Percentiles rank a stretch among this genome's conserved stretches.
phyloP scores from a whole-genome alignment of 495 filamentous ascomycete genomes.

The Achaetomiella virescens region DNA sequence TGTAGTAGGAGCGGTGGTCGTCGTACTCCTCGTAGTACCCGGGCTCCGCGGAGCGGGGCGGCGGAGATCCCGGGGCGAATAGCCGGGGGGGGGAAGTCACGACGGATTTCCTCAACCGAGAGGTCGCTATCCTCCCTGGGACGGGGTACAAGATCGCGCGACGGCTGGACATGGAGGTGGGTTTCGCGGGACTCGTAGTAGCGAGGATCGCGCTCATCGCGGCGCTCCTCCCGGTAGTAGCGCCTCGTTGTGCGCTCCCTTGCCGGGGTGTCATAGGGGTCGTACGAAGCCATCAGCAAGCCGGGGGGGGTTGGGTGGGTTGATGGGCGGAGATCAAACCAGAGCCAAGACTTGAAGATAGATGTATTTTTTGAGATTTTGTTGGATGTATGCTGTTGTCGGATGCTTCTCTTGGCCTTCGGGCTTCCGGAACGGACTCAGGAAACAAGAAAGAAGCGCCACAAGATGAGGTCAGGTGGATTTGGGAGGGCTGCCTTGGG shows the following conservation, averaged over 20 bases:
- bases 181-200: conserved; percentile 45
- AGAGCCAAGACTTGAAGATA: not conserved
- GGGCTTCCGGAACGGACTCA: not conserved
- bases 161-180: conserved; percentile 37
- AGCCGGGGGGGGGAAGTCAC: conserved; percentile 59
- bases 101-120: conserved; percentile 59
- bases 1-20: conserved; percentile 36
- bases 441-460: not conserved
- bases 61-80: conserved; percentile 45
- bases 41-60: conserved; percentile 47
- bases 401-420: not conserved
- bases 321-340: not conserved
- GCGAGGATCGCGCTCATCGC: conserved; percentile 40
- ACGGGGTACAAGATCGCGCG: conserved; percentile 49
- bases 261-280: conserved; percentile 39
- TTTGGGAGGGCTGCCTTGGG: not conserved
- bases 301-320: not conserved
- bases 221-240: conserved; percentile 43
- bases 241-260: conserved; percentile 38
- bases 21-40: conserved; percentile 41
- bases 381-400: not conserved
- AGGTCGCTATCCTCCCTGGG: conserved; percentile 53
- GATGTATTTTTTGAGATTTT: not conserved
- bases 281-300: conserved; percentile 42
- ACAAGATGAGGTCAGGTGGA: not conserved